phyloP scores from a whole-genome alignment of 2,329 filamentous ascomycete genomes.

The Exophiala sideris region DNA sequence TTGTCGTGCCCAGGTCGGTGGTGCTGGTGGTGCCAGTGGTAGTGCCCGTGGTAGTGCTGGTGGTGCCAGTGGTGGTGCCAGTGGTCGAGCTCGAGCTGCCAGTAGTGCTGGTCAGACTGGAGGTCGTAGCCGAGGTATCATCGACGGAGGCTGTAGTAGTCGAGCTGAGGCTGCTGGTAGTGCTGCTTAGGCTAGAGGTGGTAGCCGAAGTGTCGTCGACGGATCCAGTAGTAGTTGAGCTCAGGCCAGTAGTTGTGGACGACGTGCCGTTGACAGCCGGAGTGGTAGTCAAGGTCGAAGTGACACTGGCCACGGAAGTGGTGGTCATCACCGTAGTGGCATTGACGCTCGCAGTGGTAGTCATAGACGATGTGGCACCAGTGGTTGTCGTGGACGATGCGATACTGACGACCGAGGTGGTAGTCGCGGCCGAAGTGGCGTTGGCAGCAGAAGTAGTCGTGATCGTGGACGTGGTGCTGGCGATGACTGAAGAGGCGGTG shows the following conservation, averaged over 20 bases:
- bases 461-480: too few species aligned
- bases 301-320: not conserved
- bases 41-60: conserved; percentile 1
- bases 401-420: not conserved
- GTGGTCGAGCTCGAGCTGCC: not conserved
- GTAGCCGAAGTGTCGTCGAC: too few species aligned
- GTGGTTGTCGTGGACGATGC: not conserved
- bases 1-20: too few species aligned
- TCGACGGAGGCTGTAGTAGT: not conserved
- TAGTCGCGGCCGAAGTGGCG: too few species aligned
- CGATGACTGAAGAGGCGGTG: too few species aligned
- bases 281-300: not conserved
- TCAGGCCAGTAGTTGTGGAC: too few species aligned
- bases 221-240: too few species aligned
- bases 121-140: not conserved
- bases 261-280: too few species aligned
- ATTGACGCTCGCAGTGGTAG: not conserved
- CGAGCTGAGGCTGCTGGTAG: not conserved
- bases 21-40: not conserved
- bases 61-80: not conserved
- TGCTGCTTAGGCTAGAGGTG: too few species aligned
- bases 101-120: not conserved
- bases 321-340: not conserved
- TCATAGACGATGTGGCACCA: not conserved
- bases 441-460: too few species aligned